Conservation (phyloP, 2,329 filamentous ascomycete genomes). For the Aspergillus sp. region DNA sequence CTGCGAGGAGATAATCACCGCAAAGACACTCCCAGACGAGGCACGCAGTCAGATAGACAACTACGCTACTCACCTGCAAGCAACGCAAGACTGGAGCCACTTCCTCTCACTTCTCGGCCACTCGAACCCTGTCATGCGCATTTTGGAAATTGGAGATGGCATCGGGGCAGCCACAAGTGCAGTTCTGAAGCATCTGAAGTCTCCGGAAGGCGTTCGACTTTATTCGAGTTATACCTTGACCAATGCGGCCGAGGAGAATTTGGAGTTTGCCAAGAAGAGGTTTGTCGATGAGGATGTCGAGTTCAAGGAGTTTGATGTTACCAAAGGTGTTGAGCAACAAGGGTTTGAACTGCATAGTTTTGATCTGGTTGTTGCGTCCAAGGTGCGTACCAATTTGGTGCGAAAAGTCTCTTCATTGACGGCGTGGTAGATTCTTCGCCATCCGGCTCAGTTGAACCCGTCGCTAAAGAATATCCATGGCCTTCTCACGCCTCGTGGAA, state of each 20-base stretch:
- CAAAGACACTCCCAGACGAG: not conserved
- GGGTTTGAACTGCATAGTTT: slow-evolving; percentile 34
- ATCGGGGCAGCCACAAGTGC: slow-evolving; percentile 23
- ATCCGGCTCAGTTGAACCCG: not conserved
- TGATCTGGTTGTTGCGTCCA: slow-evolving; percentile 41
- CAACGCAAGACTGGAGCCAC: not conserved
- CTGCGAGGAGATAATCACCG: not conserved
- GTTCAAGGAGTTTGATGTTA: slow-evolving; percentile 31
- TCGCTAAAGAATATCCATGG: slow-evolving; percentile 24
- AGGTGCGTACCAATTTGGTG: slow-evolving; percentile 22
- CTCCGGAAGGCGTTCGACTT: not conserved
- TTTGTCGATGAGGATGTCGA: not conserved
- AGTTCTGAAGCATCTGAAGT: not conserved
- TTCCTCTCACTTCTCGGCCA: slow-evolving; percentile 23
- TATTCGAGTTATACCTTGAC: not conserved
- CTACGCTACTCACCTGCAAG: not conserved
- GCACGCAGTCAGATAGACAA: not conserved
- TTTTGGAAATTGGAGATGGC: slow-evolving; percentile 36
- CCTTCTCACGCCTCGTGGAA: slow-evolving; percentile 39
- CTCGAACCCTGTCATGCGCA: slow-evolving; percentile 28
- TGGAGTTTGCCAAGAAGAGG: not conserved
- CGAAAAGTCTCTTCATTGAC: not conserved
- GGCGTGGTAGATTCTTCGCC: not conserved
- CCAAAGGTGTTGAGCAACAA: slow-evolving; percentile 32
- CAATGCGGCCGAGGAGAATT: not conserved